Percentiles rank a stretch among this genome's conserved stretches.
Conservation (phyloP, 2,329 filamentous ascomycete genomes). For the Monosporascus sp. region DNA sequence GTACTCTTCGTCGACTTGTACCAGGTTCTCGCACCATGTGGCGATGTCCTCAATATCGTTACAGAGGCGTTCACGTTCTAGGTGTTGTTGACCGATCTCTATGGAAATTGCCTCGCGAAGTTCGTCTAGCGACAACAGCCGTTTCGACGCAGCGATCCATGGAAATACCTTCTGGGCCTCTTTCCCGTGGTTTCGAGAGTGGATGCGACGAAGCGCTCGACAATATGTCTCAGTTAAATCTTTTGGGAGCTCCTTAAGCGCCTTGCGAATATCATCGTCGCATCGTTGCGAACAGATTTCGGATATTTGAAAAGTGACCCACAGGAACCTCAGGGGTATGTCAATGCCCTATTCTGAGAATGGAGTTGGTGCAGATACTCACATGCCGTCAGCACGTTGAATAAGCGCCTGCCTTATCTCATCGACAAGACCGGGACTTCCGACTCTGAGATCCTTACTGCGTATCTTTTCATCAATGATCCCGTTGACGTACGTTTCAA, state of each 20-base stretch:
- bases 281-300: constrained; percentile 10
- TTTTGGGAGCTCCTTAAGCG: constrained; percentile 25
- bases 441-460: constrained; percentile 6
- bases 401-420: constrained; percentile 23
- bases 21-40: constrained; percentile 12
- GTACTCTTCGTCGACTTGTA: constrained; percentile 14
- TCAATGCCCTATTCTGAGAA: constrained; percentile 5
- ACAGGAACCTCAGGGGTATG: constrained; percentile 11
- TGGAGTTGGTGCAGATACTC: constrained; percentile 6
- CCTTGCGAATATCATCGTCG: constrained; percentile 19
- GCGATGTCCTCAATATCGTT: constrained; percentile 21
- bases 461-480: constrained; percentile 9
- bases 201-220: background rate
- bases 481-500: constrained; percentile 14
- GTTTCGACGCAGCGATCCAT: constrained; percentile 28
- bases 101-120: constrained; percentile 32
- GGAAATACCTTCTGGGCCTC: constrained; percentile 21
- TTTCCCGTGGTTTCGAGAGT: constrained; percentile 2
- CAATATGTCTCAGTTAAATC: constrained; percentile 24
- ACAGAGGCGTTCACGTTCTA: constrained; percentile 15
- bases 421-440: constrained; percentile 8
- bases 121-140: constrained; percentile 29
- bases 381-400: constrained; percentile 28
- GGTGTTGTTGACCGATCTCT: constrained; percentile 23
- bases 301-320: constrained; percentile 11